phyloP scores from a whole-genome alignment of 805 yeast genomes.

The Schwanniomyces occidentalis region DNA sequence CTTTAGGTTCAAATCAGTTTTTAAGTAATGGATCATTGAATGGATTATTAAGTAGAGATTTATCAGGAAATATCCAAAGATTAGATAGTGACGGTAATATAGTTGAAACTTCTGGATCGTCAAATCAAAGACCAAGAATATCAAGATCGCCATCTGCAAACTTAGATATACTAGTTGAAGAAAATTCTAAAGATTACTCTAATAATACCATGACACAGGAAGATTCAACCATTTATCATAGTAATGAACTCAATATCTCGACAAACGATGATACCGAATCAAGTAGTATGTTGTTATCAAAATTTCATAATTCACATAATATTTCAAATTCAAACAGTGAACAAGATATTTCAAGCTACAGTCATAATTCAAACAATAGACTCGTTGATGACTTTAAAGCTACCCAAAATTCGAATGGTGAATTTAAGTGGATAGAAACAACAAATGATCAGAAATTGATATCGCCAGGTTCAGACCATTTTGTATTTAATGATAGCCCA shows the following conservation, averaged over 20 bases:
- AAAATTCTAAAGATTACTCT: slow-evolving; percentile 23
- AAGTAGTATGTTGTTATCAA: slow-evolving; percentile 18
- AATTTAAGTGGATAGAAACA: slow-evolving; percentile 29
- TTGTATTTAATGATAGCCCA: slow-evolving; percentile 7
- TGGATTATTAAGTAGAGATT: slow-evolving; percentile 25
- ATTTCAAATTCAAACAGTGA: slow-evolving; percentile 17
- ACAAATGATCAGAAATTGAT: slow-evolving; percentile 7
- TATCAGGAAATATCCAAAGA: slow-evolving; percentile 41
- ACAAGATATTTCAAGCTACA: slow-evolving; percentile 10
- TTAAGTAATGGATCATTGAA: slow-evolving; percentile 26
- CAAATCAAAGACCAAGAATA: slow-evolving; percentile 8
- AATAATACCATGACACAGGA: slow-evolving; percentile 4
- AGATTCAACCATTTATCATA: slow-evolving; percentile 13
- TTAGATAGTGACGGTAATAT: slow-evolving; percentile 48
- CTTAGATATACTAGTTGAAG: slow-evolving; percentile 32
- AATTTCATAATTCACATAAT: slow-evolving; percentile 17
- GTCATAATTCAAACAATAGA: slow-evolving; percentile 13
- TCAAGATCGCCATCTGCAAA: slow-evolving; percentile 26
- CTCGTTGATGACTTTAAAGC: slow-evolving; percentile 32
- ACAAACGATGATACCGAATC: slow-evolving; percentile 9
- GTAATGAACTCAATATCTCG: neutral
- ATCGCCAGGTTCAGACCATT: slow-evolving; percentile 12
- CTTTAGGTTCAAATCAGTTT: slow-evolving; percentile 17
- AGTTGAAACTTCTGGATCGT: slow-evolving; percentile 18
- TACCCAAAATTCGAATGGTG: slow-evolving; percentile 26